phyloP scores from a whole-genome alignment of 1,139 yeast genomes.

The Protomyces gravidus region DNA sequence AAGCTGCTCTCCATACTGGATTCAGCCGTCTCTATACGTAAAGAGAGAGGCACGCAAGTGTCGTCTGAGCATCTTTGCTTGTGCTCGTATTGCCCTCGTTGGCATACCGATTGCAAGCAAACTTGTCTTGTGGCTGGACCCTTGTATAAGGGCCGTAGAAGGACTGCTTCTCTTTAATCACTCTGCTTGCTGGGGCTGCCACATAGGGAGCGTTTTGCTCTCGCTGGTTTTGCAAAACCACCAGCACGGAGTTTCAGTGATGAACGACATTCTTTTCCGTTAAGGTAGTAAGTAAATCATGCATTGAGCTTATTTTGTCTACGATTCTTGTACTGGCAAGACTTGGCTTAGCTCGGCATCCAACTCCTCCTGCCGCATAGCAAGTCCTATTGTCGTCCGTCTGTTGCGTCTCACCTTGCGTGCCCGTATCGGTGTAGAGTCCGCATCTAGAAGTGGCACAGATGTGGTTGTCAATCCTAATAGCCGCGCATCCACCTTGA shows the following conservation, averaged over 20 bases:
- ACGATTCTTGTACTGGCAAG: no score
- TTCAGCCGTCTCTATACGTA: not conserved
- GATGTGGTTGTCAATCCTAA: not conserved
- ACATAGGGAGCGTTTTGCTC: slow-evolving; percentile 2
- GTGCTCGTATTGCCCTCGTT: not conserved
- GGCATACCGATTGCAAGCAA: not conserved
- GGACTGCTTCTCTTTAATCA: slow-evolving; percentile 1
- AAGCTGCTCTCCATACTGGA: slow-evolving; percentile 4
- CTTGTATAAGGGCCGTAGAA: slow-evolving; percentile 3
- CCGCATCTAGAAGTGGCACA: not conserved
- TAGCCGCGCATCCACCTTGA: slow-evolving; percentile 19
- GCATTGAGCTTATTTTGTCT: no score
- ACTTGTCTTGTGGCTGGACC: not conserved
- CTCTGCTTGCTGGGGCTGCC: slow-evolving; percentile 3
- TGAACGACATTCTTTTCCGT: not conserved
- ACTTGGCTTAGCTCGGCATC: slow-evolving; percentile 17
- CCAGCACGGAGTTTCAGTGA: not conserved
- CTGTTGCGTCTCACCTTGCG: slow-evolving; percentile 9
- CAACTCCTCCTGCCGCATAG: slow-evolving; percentile 7
- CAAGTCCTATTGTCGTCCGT: slow-evolving; percentile 20
- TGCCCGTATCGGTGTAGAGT: slow-evolving; percentile 22
- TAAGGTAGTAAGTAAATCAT: no score
- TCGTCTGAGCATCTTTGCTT: not conserved
- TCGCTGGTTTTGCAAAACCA: not conserved
- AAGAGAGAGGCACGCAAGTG: slow-evolving; percentile 2